Evolutionary conservation across 1,139 yeast species (phyloP).

Genomic region (Arxiozyma telluris): DNA sequence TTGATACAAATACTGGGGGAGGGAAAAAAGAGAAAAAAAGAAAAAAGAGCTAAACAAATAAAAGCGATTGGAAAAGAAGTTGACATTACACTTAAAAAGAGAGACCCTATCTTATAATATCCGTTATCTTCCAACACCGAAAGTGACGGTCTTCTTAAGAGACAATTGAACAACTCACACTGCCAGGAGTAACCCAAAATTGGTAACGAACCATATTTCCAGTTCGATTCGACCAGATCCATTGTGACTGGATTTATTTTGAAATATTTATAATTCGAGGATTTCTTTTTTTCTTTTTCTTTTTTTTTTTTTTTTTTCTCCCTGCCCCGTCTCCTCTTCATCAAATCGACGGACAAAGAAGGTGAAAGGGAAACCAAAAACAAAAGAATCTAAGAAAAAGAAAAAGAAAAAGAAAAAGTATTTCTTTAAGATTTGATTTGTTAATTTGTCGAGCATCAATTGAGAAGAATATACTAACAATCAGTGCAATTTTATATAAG

Average conservation of each 20-base stretch:
- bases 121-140: neutral
- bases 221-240: too few relatives aligned
- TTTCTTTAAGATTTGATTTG: slow-evolving; percentile 2
- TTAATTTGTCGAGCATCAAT: neutral
- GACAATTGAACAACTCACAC: too few relatives aligned
- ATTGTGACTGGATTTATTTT: too few relatives aligned
- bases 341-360: neutral
- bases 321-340: too few relatives aligned
- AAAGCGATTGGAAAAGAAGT: too few relatives aligned
- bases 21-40: too few relatives aligned
- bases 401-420: too few relatives aligned
- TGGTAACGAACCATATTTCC: too few relatives aligned
- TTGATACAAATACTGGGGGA: too few relatives aligned
- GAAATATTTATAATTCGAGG: neutral
- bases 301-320: too few relatives aligned
- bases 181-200: too few relatives aligned
- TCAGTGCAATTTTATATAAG: neutral
- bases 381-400: neutral
- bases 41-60: neutral
- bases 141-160: neutral
- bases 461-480: neutral
- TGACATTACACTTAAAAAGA: too few relatives aligned
- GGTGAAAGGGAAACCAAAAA: neutral
- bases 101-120: neutral
- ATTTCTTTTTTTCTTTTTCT: neutral